A percentile compares a stretch with the other conserved stretches of the same genome.
Evolutionary conservation across 306 rosid genomes (phyloP).

Genomic region (Corylus avellana): DNA sequence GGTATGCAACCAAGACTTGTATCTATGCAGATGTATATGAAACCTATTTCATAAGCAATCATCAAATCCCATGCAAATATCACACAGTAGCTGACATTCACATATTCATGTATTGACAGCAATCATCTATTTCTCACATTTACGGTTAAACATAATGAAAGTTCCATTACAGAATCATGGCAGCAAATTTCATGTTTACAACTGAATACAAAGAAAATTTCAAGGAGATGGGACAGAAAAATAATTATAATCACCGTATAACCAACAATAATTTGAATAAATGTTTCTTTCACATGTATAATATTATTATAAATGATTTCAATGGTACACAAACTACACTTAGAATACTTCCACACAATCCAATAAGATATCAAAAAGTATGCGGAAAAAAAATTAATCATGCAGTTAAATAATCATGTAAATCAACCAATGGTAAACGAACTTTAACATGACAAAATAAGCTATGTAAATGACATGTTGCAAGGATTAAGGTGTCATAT

Average conservation of each 20-base stretch:
- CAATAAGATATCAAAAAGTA: slow-evolving; percentile 8
- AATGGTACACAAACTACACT: slow-evolving; percentile 8
- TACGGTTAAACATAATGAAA: not conserved
- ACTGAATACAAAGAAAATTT: not conserved
- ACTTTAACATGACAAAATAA: not conserved
- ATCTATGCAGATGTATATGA: not conserved
- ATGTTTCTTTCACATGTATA: slow-evolving; percentile 4
- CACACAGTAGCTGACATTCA: not conserved
- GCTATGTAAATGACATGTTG: slow-evolving; percentile 9
- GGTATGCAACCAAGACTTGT: not conserved
- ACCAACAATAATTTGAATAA: slow-evolving; percentile 13
- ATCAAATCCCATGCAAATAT: not conserved
- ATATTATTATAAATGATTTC: not conserved
- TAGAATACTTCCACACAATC: slow-evolving; percentile 17
- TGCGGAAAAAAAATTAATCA: not conserved
- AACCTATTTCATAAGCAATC: not conserved
- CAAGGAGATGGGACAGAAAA: slow-evolving; percentile 10
- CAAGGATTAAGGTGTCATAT: slow-evolving; percentile 8
- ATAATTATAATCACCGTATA: not conserved
- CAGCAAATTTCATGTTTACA: not conserved
- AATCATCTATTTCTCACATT: not conserved
- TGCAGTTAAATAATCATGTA: not conserved
- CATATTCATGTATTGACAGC: not conserved
- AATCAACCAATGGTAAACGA: not conserved
- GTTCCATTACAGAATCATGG: not conserved